Evolutionary conservation across 306 rosid species (phyloP).

Genomic region (Lablab purpureus): DNA sequence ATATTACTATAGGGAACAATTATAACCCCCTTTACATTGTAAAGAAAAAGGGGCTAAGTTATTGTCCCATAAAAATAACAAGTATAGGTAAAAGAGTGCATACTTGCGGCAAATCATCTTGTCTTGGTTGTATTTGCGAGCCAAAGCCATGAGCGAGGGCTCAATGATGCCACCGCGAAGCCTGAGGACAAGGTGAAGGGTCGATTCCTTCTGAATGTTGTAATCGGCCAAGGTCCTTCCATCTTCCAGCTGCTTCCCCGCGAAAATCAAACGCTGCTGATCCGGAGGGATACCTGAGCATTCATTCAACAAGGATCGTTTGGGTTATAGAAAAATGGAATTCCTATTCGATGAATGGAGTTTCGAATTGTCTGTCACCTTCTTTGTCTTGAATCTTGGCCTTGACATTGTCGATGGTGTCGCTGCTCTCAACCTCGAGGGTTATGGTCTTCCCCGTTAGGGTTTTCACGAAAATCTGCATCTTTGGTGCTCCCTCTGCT

Average conservation of each 20-base stretch:
- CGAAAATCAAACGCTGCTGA: conserved; percentile 85
- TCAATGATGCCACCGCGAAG: conserved; percentile 86
- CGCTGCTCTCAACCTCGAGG: conserved; percentile 89
- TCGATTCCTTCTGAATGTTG: conserved; percentile 86
- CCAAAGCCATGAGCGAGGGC: conserved; percentile 91
- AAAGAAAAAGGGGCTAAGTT: conserved; percentile 53
- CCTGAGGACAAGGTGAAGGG: conserved; percentile 85
- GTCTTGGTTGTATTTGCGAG: conserved; percentile 88
- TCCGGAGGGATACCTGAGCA: conserved; percentile 78
- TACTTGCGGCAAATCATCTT: conserved; percentile 90
- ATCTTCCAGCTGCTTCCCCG: conserved; percentile 88
- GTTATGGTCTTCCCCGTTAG: conserved; percentile 88
- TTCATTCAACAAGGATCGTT: neutral
- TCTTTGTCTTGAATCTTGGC: conserved; percentile 93
- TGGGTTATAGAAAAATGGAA: neutral
- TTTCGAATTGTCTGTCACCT: conserved; percentile 44
- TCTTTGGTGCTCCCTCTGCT: conserved; percentile 30
- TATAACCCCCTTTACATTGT: conserved; percentile 48
- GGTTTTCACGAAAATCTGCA: conserved; percentile 93
- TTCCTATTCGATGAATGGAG: neutral
- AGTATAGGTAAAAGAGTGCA: neutral
- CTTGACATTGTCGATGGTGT: conserved; percentile 89
- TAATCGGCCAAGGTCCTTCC: conserved; percentile 83
- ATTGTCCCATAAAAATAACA: conserved; percentile 39
- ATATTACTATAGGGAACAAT: conserved; percentile 56